These are phyloP conservation scores for Trichoderma atroviride DNA, from an alignment of 2,329 filamentous ascomycete genomes.

Conservation along the genomic window DNA sequence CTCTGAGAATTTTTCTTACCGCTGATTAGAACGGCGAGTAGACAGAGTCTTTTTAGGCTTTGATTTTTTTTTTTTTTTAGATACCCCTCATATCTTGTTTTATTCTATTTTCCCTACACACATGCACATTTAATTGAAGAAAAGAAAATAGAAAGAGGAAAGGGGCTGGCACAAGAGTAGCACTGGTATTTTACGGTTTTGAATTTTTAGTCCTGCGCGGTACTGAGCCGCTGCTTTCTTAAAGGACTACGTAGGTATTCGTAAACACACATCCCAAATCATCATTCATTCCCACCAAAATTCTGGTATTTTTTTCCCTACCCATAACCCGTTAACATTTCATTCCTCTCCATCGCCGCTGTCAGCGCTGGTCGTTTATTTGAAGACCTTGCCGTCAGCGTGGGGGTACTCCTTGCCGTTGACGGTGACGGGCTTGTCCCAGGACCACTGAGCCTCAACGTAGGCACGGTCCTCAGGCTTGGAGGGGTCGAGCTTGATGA, in stretches of 20 bases:
- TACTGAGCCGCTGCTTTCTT: background rate
- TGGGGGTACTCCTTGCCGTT: slow-evolving; percentile 87
- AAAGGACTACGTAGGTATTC: slow-evolving; percentile 21
- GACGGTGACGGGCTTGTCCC: slow-evolving; percentile 81
- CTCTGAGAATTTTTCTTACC: background rate
- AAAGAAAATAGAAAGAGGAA: too few species aligned
- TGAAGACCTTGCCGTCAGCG: slow-evolving; percentile 97
- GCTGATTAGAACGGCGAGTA: background rate
- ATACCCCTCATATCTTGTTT: slow-evolving; percentile 8
- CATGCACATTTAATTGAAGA: background rate
- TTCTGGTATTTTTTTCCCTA: slow-evolving; percentile 32
- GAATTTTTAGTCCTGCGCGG: slow-evolving; percentile 12
- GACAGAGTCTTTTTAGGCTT: background rate
- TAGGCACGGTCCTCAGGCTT: slow-evolving; percentile 84
- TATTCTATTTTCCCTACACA: background rate
- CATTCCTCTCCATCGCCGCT: background rate
- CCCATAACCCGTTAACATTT: slow-evolving; percentile 42
- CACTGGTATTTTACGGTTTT: slow-evolving; percentile 22
- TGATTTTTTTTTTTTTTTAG: background rate
- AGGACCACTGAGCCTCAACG: slow-evolving; percentile 85
- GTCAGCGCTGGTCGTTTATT: slow-evolving; percentile 61
- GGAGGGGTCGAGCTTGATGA: slow-evolving; percentile 91
- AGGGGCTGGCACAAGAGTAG: background rate
- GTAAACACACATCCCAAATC: slow-evolving; percentile 29
- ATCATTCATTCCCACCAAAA: slow-evolving; percentile 36